Evolutionary conservation across 2,329 filamentous ascomycete genomes (phyloP).

Genomic region (Colletotrichum truncatum): DNA sequence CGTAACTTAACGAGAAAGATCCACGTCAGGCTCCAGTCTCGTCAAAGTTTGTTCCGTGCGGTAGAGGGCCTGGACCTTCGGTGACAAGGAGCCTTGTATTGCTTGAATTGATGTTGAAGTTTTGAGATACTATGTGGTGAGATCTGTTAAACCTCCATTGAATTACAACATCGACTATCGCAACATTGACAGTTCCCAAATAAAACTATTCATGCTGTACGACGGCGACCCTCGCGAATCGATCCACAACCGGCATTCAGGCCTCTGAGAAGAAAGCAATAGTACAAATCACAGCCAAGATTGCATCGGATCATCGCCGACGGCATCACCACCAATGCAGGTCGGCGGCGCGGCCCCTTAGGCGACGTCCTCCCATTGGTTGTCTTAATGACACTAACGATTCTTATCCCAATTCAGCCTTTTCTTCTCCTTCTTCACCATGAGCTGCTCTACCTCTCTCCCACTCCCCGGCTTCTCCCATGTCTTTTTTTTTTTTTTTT

Average conservation of each 20-base stretch:
- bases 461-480: background rate
- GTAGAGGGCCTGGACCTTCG: too few relatives aligned
- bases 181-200: too few relatives aligned
- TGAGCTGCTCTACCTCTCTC: background rate
- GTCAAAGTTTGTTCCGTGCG: background rate
- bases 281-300: background rate
- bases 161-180: too few relatives aligned
- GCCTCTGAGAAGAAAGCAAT: background rate
- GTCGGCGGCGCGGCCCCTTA: slow-evolving; percentile 16
- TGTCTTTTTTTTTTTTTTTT: background rate
- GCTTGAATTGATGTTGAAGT: background rate
- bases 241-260: too few relatives aligned
- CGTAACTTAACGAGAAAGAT: background rate
- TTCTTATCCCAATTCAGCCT: slow-evolving; percentile 7
- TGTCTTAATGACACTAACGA: slow-evolving; percentile 1
- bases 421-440: background rate
- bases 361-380: slow-evolving; percentile 20
- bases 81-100: background rate
- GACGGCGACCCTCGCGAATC: too few relatives aligned
- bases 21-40: background rate
- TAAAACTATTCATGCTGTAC: too few relatives aligned
- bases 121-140: background rate
- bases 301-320: slow-evolving; percentile 19
- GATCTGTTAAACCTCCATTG: too few relatives aligned
- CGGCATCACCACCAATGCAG: slow-evolving; percentile 25